phyloP scores from a whole-genome alignment of 2,329 filamentous ascomycete genomes.

The Penicillium capsulatum region DNA sequence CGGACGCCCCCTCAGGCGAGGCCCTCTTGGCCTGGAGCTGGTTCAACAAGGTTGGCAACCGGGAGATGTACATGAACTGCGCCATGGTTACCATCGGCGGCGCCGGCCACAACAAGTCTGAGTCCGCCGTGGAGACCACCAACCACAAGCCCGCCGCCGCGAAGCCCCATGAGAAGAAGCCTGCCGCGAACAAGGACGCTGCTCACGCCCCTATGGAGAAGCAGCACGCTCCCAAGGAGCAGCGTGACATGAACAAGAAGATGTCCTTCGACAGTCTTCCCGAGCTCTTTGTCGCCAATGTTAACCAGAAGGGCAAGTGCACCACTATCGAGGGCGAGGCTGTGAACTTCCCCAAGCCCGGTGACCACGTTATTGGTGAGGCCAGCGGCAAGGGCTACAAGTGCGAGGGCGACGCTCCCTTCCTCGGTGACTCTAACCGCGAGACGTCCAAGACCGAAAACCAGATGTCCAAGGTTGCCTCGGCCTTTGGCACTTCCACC shows the following conservation, averaged over 20 bases:
- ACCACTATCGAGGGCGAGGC: conserved; percentile 55
- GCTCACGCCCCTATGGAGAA: conserved; percentile 8
- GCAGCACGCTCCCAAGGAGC: conserved; percentile 2
- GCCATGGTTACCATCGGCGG: conserved; percentile 61
- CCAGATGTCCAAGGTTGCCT: conserved; percentile 15
- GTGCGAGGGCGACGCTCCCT: conserved; percentile 30
- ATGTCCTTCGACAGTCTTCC: conserved; percentile 55
- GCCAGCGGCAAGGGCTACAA: conserved; percentile 36
- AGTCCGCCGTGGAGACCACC: conserved; percentile 1
- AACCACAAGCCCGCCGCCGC: neutral
- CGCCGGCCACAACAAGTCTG: conserved; percentile 4
- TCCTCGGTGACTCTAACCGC: conserved; percentile 18
- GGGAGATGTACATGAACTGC: conserved; percentile 87
- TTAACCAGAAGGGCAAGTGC: conserved; percentile 53
- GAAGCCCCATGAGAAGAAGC: neutral
- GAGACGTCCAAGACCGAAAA: conserved; percentile 9
- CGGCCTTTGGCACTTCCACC: conserved; percentile 9
- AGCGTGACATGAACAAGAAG: conserved; percentile 6
- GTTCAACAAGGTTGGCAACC: conserved; percentile 72
- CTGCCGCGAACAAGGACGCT: conserved; percentile 5
- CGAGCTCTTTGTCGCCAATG: conserved; percentile 67
- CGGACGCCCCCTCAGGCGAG: conserved; percentile 56
- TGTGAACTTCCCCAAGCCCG: conserved; percentile 63
- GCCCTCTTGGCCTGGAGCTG: conserved; percentile 72
- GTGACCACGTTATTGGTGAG: conserved; percentile 48